A percentile compares a stretch with the other conserved stretches of the same genome.
Conservation (phyloP, 768 basidiomycete genomes). For the Pleurotus cornucopiae region DNA sequence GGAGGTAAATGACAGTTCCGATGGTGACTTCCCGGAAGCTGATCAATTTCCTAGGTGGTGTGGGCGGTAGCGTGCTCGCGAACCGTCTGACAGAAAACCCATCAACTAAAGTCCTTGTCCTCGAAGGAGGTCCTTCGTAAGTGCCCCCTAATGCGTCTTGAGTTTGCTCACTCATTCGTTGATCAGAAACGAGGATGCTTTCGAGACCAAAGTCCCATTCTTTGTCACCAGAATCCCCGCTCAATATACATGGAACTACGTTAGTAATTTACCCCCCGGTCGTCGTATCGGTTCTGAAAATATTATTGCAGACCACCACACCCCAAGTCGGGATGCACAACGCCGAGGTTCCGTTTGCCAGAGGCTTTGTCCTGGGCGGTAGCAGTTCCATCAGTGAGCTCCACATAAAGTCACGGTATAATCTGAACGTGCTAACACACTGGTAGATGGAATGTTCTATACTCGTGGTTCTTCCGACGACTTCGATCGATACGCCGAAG, state of each 20-base stretch:
- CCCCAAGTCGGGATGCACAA: constrained; percentile 16
- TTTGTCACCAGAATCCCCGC: background rate
- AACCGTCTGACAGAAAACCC: constrained; percentile 8
- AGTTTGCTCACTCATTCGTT: background rate
- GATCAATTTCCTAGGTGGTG: constrained; percentile 3
- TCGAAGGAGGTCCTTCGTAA: constrained; percentile 4
- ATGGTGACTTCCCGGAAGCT: background rate
- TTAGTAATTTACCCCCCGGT: background rate
- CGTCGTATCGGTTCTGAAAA: background rate
- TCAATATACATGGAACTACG: background rate
- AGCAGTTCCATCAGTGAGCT: constrained; percentile 19
- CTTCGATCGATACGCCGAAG: constrained; percentile 16
- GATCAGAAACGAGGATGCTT: background rate
- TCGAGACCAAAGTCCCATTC: constrained; percentile 1
- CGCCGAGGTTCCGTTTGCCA: constrained; percentile 11
- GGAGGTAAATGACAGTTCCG: background rate
- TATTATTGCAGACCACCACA: constrained; percentile 17
- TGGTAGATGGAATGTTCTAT: constrained; percentile 16
- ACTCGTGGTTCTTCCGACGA: constrained; percentile 16
- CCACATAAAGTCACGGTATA: background rate
- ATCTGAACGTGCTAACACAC: constrained; percentile 7
- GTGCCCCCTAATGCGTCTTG: background rate
- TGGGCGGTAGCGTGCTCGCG: constrained; percentile 3
- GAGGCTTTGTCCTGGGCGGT: constrained; percentile 17
- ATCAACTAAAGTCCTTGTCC: background rate